Evolutionary conservation across 148 eudicot genomes (phyloP), one percentile per base, ranked within the genome.

Genomic region (Euryodendron excelsum): DNA sequence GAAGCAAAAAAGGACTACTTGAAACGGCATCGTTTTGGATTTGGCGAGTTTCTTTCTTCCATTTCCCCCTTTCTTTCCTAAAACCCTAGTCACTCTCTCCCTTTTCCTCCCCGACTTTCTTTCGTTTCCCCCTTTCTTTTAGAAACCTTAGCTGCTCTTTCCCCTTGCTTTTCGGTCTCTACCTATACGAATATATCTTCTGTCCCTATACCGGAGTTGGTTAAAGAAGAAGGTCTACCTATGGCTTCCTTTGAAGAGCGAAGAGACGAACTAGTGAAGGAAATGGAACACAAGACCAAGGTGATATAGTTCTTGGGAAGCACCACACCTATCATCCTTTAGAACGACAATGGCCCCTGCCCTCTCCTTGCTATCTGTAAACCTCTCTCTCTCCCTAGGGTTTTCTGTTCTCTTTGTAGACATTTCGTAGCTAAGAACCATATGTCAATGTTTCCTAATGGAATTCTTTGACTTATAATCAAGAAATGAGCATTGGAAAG

Each of bases 341-440:
- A 95, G 74, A 95, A 95, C 80, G 97, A 93, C 76, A 95, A 95
- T 88, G 99, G 99, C 50, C 99, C 99, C 65, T 93, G 99, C 69
- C 99, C 96, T 78, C 99, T 95, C 80, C 92, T 93, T 77, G 96
- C 97, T 47, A 93, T 95, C 69, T 93, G 99, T 95, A 93, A 64
- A 2, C 5, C 73, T 60, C 66, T 41, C 17, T 75, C 30, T 33
- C 1, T 12, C 69, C 79, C 80, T 88, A 82, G 82, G 86, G 89
- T 86, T 86, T 82, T 65, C 7, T 56, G 65, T 75, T 80, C 34
- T 37, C 44, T 48, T 5, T n/a, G 6, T 27, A 27, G 23, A 13
- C 39, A 28, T 60, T 61, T 9, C 28, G 14, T 74, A 27, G 39
- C 5, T 48, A 28, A 6, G n/a, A 14, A 3, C 36, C 48, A 11